phyloP scores from a whole-genome alignment of 495 filamentous ascomycete genomes.

The Penicillium coprophilum region DNA sequence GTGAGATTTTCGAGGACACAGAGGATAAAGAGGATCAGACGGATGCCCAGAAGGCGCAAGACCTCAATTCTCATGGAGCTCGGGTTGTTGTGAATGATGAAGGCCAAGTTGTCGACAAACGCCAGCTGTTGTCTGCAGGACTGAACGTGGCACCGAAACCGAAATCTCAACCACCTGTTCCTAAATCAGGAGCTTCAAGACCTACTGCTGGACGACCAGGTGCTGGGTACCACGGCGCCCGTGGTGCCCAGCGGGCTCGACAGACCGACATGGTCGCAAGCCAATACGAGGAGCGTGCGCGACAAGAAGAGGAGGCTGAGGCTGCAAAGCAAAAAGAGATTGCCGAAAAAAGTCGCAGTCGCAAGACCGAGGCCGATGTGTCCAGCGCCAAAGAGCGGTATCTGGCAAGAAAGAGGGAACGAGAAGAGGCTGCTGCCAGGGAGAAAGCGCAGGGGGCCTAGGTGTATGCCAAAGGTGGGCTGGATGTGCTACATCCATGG shows the following conservation, averaged over 20 bases:
- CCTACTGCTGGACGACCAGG: slow-evolving; percentile 32
- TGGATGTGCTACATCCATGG: slow-evolving; percentile 10
- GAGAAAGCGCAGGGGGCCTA: slow-evolving; percentile 20
- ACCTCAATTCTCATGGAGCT: slow-evolving; percentile 69
- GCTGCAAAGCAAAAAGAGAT: slow-evolving; percentile 62
- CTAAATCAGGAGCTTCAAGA: slow-evolving; percentile 31
- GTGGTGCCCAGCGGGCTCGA: slow-evolving; percentile 65
- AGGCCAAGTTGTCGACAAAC: slow-evolving; percentile 90
- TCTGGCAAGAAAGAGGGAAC: slow-evolving; percentile 76
- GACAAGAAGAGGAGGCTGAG: slow-evolving; percentile 75
- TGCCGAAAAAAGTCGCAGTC: slow-evolving; percentile 71
- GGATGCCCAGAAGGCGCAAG: slow-evolving; percentile 67
- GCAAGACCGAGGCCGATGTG: slow-evolving; percentile 75
- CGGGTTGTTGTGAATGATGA: slow-evolving; percentile 84
- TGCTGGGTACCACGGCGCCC: slow-evolving; percentile 42
- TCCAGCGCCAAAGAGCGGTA: slow-evolving; percentile 85
- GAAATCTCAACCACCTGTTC: slow-evolving; percentile 38
- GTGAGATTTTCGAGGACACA: slow-evolving; percentile 26
- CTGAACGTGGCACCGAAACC: slow-evolving; percentile 74
- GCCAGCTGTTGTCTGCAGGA: slow-evolving; percentile 83
- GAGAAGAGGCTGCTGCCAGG: slow-evolving; percentile 58
- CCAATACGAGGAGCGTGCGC: slow-evolving; percentile 67
- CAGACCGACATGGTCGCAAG: slow-evolving; percentile 83
- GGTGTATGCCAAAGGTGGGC: not conserved
- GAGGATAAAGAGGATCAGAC: slow-evolving; percentile 55